Evolutionary conservation across 2,329 filamentous ascomycete genomes (phyloP), one percentile per base, ranked within the genome.

Genomic region (Arthrobotrys megalospora): DNA sequence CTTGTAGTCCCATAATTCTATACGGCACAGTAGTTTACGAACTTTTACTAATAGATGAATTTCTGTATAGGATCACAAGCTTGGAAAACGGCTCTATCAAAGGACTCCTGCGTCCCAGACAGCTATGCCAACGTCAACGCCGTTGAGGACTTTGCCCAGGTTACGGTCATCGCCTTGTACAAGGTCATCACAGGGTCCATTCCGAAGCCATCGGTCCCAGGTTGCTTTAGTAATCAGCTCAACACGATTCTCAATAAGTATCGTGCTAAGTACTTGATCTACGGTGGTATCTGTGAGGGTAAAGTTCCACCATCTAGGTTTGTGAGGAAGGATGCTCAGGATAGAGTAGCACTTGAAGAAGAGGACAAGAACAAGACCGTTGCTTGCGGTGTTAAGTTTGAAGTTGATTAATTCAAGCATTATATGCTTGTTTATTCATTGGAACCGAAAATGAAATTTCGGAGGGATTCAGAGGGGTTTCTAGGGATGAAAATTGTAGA

Each of bases 121-220:
- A 43, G 48, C 16, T 76, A 76, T 43, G 71, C 63, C 10, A 76
- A 76, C 45, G 24, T 32, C 14, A 64, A 76, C 34, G 43, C 19
- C 4, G 21, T 68, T n/a, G 71, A 76, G 38, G 64, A 68, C 21
- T 76, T 76, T 28, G 63, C 71, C 6, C 64, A 76, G 34, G 24
- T 63, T 11, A 68, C 63, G 10, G 71, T 76, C 43, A 45, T 67
- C 10, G 71, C 64, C 7, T 48, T 68, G 34, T 75, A 62, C 21
- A 62, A 63, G n/a, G 11, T 28, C n/a, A 53, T 68, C 11, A 55
- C 16, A 11, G 71, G 71, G 6, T 48, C 7, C 0, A 68, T 76
- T 21, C 71, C 71, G 12, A 68, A 8, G n/a, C 52, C 41, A 10
- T 19, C 52, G 0, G 8, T 55, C 12, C 52, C 52, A 2, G 71